Percentiles rank a stretch among this genome's conserved stretches.
These are phyloP conservation scores for Collybia sp. DNA, from an alignment of 768 basidiomycete genomes.

Conservation along the genomic window DNA sequence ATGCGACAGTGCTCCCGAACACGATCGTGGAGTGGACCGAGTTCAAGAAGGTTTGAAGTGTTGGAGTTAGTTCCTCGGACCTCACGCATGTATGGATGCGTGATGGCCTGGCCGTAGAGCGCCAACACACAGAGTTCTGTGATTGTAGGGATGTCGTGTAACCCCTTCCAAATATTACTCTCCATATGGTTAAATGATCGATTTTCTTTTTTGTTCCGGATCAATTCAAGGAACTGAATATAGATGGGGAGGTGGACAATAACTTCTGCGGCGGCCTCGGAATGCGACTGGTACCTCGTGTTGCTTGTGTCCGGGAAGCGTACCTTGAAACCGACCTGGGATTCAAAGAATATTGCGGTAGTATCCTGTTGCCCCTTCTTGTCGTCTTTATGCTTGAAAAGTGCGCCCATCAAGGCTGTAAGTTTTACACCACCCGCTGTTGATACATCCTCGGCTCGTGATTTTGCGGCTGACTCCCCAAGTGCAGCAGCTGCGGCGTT, in stretches of 20 bases:
- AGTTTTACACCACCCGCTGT: conserved; percentile 22
- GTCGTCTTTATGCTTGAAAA: conserved; percentile 30
- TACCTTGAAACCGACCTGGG: conserved; percentile 8
- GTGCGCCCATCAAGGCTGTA: conserved; percentile 18
- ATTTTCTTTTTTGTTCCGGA: conserved; percentile 21
- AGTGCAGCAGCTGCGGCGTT: conserved; percentile 17
- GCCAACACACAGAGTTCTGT: conserved; percentile 22
- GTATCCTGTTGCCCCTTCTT: conserved; percentile 29
- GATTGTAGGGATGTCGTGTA: conserved; percentile 18
- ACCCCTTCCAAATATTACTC: conserved; percentile 17
- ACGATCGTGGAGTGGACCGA: no score
- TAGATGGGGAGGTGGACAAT: conserved; percentile 16
- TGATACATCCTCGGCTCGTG: conserved; percentile 12
- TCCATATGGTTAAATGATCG: conserved; percentile 17
- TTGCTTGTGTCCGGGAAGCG: conserved; percentile 29
- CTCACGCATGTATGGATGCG: conserved; percentile 20
- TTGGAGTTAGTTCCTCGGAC: conserved; percentile 11
- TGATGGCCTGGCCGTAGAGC: conserved; percentile 20
- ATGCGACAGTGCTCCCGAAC: no score
- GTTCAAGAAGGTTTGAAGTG: conserved; percentile 13
- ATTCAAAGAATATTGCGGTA: conserved; percentile 14
- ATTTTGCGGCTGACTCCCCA: conserved; percentile 6
- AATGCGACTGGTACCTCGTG: conserved; percentile 23
- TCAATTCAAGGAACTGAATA: conserved; percentile 17
- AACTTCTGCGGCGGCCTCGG: conserved; percentile 20